phyloP scores from a whole-genome alignment of 2,329 filamentous ascomycete species.

The Colletotrichum incanum region DNA sequence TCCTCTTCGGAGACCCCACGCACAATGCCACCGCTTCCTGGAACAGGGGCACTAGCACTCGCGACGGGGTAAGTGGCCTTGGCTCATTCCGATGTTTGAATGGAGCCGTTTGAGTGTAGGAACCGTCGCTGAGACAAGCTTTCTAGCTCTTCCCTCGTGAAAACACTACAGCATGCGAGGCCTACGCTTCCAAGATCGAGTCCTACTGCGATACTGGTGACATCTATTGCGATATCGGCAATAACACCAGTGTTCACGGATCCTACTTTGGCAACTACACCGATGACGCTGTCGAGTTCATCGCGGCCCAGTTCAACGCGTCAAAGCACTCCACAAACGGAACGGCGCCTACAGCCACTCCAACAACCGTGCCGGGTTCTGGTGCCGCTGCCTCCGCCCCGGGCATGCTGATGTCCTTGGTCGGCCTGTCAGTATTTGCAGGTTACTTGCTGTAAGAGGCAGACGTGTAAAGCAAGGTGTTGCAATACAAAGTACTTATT shows the following conservation, averaged over 20 bases:
- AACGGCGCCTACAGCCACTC: slow-evolving; percentile 22
- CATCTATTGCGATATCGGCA: slow-evolving; percentile 57
- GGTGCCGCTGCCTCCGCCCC: slow-evolving; percentile 1
- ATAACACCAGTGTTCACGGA: slow-evolving; percentile 50
- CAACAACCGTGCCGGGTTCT: slow-evolving; percentile 10
- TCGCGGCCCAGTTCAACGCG: slow-evolving; percentile 53
- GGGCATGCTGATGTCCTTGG: slow-evolving; percentile 16
- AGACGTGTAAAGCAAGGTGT: too few relatives aligned
- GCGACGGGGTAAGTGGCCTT: slow-evolving; percentile 54
- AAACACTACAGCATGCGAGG: slow-evolving; percentile 54
- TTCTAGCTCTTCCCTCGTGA: slow-evolving; percentile 56
- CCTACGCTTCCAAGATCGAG: slow-evolving; percentile 54
- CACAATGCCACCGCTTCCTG: slow-evolving; percentile 55
- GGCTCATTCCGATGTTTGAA: not conserved
- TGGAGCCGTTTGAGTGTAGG: not conserved
- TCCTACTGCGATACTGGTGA: slow-evolving; percentile 62
- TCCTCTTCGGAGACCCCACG: slow-evolving; percentile 60
- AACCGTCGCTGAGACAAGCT: not conserved
- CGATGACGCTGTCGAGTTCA: slow-evolving; percentile 53
- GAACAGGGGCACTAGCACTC: slow-evolving; percentile 55
- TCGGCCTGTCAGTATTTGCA: slow-evolving; percentile 19
- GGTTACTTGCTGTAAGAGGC: slow-evolving; percentile 11
- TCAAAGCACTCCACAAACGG: slow-evolving; percentile 17
- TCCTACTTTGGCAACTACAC: slow-evolving; percentile 56
- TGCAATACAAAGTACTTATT: not conserved